Percentiles rank a stretch among this genome's conserved stretches.
Evolutionary conservation across 257 asterid species (phyloP).

Genomic region (Agastache rugosa): DNA sequence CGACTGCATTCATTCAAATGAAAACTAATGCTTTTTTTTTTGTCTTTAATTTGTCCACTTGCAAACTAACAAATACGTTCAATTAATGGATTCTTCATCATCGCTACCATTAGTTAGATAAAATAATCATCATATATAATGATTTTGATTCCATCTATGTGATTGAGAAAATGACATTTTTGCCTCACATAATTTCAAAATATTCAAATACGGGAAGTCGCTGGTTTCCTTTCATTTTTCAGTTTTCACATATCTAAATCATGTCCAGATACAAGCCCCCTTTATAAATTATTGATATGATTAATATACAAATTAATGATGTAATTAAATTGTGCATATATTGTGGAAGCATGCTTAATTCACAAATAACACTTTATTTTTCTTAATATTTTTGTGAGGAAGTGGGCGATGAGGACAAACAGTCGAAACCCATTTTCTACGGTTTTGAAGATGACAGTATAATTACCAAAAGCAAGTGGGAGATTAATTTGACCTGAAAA

Average conservation of each 20-base stretch:
- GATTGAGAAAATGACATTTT: background rate
- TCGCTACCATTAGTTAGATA: background rate
- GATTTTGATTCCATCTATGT: conserved; percentile 34
- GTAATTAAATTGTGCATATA: background rate
- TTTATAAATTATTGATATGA: background rate
- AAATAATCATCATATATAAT: conserved; percentile 32
- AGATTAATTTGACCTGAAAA: conserved; percentile 13
- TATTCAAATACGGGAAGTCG: no score
- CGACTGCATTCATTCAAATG: conserved; percentile 2
- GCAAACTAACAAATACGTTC: conserved; percentile 17
- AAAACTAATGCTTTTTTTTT: background rate
- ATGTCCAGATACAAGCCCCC: background rate
- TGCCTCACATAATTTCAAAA: background rate
- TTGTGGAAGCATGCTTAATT: conserved; percentile 34
- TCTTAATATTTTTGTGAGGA: conserved; percentile 6
- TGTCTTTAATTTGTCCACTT: conserved; percentile 33
- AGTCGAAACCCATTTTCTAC: conserved; percentile 21
- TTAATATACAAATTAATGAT: background rate
- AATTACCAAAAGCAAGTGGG: conserved; percentile 31
- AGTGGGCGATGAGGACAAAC: conserved; percentile 34
- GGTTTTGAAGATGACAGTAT: conserved; percentile 23
- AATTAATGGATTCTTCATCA: conserved; percentile 15
- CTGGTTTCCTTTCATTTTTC: no score
- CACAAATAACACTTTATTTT: conserved; percentile 13
- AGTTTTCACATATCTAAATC: conserved; percentile 1